Evolutionary conservation across 2,329 filamentous ascomycete species (phyloP).

Genomic region (Aureobasidium sp.): DNA sequence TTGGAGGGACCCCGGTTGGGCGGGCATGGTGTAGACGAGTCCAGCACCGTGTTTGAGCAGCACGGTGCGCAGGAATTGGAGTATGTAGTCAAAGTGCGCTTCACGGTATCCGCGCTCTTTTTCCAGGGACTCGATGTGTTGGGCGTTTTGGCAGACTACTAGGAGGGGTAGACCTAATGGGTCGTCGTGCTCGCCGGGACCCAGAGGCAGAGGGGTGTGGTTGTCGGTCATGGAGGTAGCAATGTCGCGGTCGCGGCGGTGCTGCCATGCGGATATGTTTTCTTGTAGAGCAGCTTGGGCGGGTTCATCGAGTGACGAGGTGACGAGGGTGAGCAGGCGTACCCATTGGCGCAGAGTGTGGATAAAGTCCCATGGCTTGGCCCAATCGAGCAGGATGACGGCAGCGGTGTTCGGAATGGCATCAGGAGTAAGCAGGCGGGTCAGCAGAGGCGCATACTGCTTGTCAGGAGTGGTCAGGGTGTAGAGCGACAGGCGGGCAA

Average conservation of each 20-base stretch:
- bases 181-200: slow-evolving; percentile 90
- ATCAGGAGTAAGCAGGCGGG: slow-evolving; percentile 75
- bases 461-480: slow-evolving; percentile 78
- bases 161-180: slow-evolving; percentile 79
- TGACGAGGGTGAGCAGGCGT: slow-evolving; percentile 68
- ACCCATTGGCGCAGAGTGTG: slow-evolving; percentile 86
- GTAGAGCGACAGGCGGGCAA: slow-evolving; percentile 84
- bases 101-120: slow-evolving; percentile 91
- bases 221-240: slow-evolving; percentile 30
- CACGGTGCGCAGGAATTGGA: slow-evolving; percentile 86
- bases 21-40: slow-evolving; percentile 61
- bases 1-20: slow-evolving; percentile 65
- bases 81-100: slow-evolving; percentile 90
- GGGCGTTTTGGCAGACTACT: slow-evolving; percentile 93
- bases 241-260: slow-evolving; percentile 56
- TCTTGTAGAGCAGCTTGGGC: slow-evolving; percentile 82
- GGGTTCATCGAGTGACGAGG: slow-evolving; percentile 65
- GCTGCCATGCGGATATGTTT: slow-evolving; percentile 71
- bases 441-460: slow-evolving; percentile 74
- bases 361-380: slow-evolving; percentile 87
- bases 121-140: slow-evolving; percentile 85
- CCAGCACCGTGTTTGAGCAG: slow-evolving; percentile 48
- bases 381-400: slow-evolving; percentile 92
- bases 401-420: slow-evolving; percentile 69
- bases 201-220: slow-evolving; percentile 67